Conservation (phyloP, 108 stramenopile genomes). For the Mediolabrus comicus region DNA sequence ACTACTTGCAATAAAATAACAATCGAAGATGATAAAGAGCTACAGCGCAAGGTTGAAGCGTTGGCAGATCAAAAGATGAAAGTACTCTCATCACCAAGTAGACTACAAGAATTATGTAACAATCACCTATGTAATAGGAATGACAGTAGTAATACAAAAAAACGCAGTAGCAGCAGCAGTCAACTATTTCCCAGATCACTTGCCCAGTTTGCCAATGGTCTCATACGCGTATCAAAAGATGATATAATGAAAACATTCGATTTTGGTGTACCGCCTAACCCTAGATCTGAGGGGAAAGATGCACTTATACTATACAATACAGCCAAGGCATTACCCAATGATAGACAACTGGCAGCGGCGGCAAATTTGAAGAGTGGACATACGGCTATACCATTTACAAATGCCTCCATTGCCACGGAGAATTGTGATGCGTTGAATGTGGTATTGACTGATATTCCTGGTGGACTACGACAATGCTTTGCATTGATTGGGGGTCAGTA, state of each 20-base stretch:
- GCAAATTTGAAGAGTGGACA: neutral
- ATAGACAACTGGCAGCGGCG: neutral
- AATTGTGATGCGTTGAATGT: slow-evolving; percentile 6
- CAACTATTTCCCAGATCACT: neutral
- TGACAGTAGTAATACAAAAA: neutral
- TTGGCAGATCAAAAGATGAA: neutral
- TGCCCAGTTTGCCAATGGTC: neutral
- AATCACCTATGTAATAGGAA: neutral
- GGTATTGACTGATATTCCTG: neutral
- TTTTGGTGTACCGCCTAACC: neutral
- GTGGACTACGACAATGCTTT: neutral
- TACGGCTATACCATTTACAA: neutral
- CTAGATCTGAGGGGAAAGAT: neutral
- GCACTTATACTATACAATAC: neutral
- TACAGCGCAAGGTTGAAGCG: neutral
- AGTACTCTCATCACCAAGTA: neutral
- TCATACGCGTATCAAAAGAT: neutral
- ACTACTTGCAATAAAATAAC: neutral
- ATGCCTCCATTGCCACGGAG: neutral
- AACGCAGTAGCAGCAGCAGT: neutral
- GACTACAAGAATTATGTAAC: neutral
- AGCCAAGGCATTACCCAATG: neutral
- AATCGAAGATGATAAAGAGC: neutral
- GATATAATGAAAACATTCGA: neutral
- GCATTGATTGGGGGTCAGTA: slow-evolving; percentile 7